Conservation (phyloP, 2,329 filamentous ascomycete genomes). For the Nigrograna mackinnonii region DNA sequence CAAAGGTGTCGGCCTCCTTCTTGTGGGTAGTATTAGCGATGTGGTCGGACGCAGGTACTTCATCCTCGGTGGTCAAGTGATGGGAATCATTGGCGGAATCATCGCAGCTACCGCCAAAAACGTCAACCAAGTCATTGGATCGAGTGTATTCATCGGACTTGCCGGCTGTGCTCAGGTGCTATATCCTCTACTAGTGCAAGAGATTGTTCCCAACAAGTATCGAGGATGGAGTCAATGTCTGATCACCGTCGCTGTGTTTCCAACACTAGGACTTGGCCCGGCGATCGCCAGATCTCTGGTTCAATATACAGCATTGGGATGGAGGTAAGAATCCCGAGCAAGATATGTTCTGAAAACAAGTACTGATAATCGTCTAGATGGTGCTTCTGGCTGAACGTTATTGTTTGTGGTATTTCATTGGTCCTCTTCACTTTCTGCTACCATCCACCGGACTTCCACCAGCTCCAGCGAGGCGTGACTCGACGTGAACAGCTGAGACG, state of each 20-base stretch:
- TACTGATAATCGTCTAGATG: neutral
- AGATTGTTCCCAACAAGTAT: slow-evolving; percentile 2
- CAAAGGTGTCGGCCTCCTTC: slow-evolving; percentile 1
- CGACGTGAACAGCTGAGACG: neutral
- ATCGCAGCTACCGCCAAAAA: slow-evolving; percentile 1
- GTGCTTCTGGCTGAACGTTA: neutral
- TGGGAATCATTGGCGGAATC: neutral
- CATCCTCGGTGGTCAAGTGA: neutral
- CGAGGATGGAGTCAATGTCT: neutral
- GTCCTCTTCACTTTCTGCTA: slow-evolving; percentile 44
- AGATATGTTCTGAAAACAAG: neutral
- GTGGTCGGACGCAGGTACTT: neutral
- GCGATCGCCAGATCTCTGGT: neutral
- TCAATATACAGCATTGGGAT: neutral
- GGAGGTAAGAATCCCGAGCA: neutral
- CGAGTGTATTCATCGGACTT: neutral
- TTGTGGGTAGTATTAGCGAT: slow-evolving; percentile 1
- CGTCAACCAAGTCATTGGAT: neutral
- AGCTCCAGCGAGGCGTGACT: slow-evolving; percentile 25
- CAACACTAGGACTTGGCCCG: neutral
- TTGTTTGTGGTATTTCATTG: neutral
- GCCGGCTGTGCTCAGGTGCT: neutral
- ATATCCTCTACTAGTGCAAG: neutral
- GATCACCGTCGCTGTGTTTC: neutral
- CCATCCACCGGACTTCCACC: slow-evolving; percentile 45